Percentiles rank a stretch among this genome's conserved stretches.
Conservation (phyloP, 73 alveolate species). For the Paramecium pentaurelia region DNA sequence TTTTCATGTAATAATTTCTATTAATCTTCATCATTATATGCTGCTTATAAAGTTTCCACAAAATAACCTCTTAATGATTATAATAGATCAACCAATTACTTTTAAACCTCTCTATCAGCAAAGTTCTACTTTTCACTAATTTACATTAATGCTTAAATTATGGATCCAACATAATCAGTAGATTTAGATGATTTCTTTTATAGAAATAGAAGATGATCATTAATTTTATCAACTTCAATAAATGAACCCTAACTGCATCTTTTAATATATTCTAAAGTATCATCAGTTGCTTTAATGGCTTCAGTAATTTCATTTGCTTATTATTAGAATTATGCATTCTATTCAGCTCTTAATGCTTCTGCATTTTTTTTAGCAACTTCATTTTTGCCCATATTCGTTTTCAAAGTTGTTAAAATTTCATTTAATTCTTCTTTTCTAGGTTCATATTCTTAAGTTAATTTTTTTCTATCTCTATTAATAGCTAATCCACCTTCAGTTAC, state of each 20-base stretch:
- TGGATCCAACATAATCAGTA: conserved; percentile 33
- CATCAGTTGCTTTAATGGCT: conserved; percentile 37
- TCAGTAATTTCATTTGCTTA: conserved; percentile 34
- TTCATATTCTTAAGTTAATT: background rate
- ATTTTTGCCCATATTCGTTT: conserved; percentile 36
- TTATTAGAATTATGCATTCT: background rate
- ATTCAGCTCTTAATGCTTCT: conserved; percentile 18
- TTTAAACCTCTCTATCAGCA: conserved; percentile 34
- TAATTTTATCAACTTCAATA: background rate
- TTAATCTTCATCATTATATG: conserved; percentile 42
- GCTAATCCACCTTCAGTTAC: conserved; percentile 23
- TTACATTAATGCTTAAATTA: background rate
- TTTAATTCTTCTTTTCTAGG: conserved; percentile 33
- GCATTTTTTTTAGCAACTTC: conserved; percentile 35
- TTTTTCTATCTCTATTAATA: conserved; percentile 39
- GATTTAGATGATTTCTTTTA: background rate
- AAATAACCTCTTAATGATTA: conserved; percentile 25
- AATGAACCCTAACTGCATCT: background rate
- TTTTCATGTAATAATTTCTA: conserved; percentile 24
- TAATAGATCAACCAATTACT: conserved; percentile 3
- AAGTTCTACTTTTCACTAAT: background rate
- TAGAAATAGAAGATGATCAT: background rate
- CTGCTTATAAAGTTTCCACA: conserved; percentile 40
- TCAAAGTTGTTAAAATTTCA: background rate
- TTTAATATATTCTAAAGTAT: conserved; percentile 3